phyloP scores from a whole-genome alignment of 129 eudicot genomes.

The Gnaphalium uliginosum region DNA sequence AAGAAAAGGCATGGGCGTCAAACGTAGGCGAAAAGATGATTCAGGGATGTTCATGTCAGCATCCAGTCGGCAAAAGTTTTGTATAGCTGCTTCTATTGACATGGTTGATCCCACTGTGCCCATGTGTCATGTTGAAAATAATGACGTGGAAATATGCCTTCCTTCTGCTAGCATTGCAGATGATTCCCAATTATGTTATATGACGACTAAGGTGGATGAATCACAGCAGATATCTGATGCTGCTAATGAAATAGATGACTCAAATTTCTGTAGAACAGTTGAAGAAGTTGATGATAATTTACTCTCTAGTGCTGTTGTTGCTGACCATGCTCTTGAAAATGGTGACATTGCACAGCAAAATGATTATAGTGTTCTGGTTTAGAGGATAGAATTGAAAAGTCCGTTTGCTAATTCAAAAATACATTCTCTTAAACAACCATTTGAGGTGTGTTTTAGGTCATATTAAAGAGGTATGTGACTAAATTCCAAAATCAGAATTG shows the following conservation, averaged over 20 bases:
- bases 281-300: conserved; percentile 41
- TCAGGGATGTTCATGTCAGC: conserved; percentile 38
- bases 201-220: conserved; percentile 44
- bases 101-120: conserved; percentile 27
- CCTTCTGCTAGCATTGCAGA: conserved; percentile 28
- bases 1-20: conserved; percentile 50
- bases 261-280: conserved; percentile 34
- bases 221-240: conserved; percentile 41
- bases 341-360: conserved; percentile 49
- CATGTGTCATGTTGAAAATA: conserved; percentile 38
- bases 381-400: conserved; percentile 23
- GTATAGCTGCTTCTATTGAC: conserved; percentile 35
- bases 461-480: conserved; percentile 9
- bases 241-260: conserved; percentile 42
- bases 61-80: conserved; percentile 36
- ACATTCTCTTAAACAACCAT: conserved; percentile 3
- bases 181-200: conserved; percentile 43
- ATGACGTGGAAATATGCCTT: conserved; percentile 37
- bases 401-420: conserved; percentile 26
- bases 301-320: conserved; percentile 26
- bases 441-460: conserved; percentile 19
- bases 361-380: conserved; percentile 58
- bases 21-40: conserved; percentile 76
- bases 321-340: conserved; percentile 42
- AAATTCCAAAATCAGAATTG: background rate